phyloP scores from a whole-genome alignment of 331 rosid genomes.

The Erythrophleum ivorense region DNA sequence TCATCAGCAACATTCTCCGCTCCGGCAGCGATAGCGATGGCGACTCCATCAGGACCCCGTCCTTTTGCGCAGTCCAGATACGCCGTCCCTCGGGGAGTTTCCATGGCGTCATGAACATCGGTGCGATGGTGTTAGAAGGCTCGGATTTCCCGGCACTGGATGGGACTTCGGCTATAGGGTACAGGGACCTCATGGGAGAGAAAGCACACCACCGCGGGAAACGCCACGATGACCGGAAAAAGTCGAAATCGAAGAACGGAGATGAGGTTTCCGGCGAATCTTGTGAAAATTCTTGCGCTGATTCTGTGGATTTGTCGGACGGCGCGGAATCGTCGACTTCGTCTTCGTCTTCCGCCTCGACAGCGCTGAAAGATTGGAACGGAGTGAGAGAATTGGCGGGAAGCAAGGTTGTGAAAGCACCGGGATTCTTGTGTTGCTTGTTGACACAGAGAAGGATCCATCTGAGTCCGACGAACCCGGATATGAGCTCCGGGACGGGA shows the following conservation, averaged over 20 bases:
- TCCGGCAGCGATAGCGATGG: slow-evolving; percentile 28
- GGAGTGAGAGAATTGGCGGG: slow-evolving; percentile 63
- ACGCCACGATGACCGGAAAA: slow-evolving; percentile 27
- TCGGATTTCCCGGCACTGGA: slow-evolving; percentile 53
- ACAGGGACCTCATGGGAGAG: slow-evolving; percentile 73
- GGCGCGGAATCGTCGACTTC: slow-evolving; percentile 56
- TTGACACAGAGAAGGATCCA: slow-evolving; percentile 44
- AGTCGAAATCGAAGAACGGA: slow-evolving; percentile 6
- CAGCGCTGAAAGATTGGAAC: slow-evolving; percentile 69
- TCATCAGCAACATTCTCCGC: slow-evolving; percentile 64
- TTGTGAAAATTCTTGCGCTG: slow-evolving; percentile 51
- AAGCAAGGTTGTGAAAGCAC: slow-evolving; percentile 42
- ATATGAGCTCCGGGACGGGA: background rate
- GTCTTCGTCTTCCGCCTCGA: slow-evolving; percentile 44
- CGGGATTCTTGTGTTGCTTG: slow-evolving; percentile 79
- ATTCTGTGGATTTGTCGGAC: slow-evolving; percentile 52
- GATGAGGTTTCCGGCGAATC: slow-evolving; percentile 48
- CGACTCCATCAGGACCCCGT: slow-evolving; percentile 44
- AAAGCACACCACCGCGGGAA: slow-evolving; percentile 36
- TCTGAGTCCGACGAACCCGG: slow-evolving; percentile 35
- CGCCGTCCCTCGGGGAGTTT: slow-evolving; percentile 88
- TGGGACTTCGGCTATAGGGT: slow-evolving; percentile 65
- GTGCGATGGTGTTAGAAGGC: slow-evolving; percentile 53
- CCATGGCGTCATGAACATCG: slow-evolving; percentile 78
- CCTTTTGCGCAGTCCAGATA: slow-evolving; percentile 78